Base-by-base conservation (phyloP, 2,329 filamentous ascomycete genomes). In the Chalara sp. region DNA sequence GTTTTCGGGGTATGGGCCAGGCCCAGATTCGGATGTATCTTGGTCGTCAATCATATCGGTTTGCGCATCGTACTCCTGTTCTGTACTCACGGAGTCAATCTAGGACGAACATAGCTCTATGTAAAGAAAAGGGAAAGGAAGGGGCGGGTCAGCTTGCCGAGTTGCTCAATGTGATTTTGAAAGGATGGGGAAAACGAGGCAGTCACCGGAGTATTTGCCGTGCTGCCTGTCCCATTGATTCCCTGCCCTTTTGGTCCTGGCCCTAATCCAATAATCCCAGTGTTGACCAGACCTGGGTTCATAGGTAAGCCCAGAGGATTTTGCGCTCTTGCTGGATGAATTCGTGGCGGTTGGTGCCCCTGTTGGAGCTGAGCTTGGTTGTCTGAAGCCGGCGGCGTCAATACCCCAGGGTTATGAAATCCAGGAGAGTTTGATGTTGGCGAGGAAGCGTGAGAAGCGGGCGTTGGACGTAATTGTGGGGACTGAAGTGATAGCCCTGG, bases 41-140 rank as follows among this genome's bases (percentile, higher is more conserved):
- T 83, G 74, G 54, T 95, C 88, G 63, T 96, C 91, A 68, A 95
- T 83, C 78, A 95, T 87, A 63, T 92, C 89, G 68, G 81, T 81
- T 72, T 89, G 87, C 50, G 89, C 86, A 68, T 96, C 91, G 72
- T 96, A 97, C 75, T 97, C 92, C 78, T 95, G 90, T 75, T 97
- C 92, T 96, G 75, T 76, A 78, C 64, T 74, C 71, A 82, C 69
- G 72, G 67, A 76, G 79, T 87, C 56, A 74, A 78, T 73, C 76
- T 83, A 81, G 78, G 76, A 83, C 76, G 76, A 75, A 78, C 77
- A 82, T 67, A 80, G 75, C 72, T 79, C 76, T 29, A 76, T 76
- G 64, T 62, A 63, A 71, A 62, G 66, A 67, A 63, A 65, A 60
- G 63, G 55, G 63, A 63, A 62, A 66, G 68, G 68, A 76, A 65